Evolutionary conservation across 2,329 filamentous ascomycete genomes (phyloP).

Genomic region (Cladosporium sp.): DNA sequence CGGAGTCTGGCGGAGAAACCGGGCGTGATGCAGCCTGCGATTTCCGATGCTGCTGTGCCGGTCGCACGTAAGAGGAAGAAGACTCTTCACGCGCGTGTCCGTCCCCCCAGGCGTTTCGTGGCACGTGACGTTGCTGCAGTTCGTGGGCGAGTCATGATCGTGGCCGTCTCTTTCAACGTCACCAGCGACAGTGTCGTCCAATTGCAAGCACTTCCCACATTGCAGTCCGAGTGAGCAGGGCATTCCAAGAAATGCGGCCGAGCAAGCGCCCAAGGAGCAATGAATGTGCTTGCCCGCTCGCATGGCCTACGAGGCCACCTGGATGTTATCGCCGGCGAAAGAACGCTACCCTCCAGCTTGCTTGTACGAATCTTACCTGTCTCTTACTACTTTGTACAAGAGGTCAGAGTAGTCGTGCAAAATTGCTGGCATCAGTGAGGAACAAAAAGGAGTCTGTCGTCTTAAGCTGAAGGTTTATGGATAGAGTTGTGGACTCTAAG

Average conservation of each 20-base stretch:
- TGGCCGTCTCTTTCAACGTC: background rate
- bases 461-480: background rate
- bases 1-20: background rate
- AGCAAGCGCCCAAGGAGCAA: background rate
- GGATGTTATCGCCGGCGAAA: background rate
- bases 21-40: background rate
- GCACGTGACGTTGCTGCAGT: background rate
- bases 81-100: background rate
- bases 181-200: background rate
- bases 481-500: background rate
- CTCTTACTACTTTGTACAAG: background rate
- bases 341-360: background rate
- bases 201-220: background rate
- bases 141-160: background rate
- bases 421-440: background rate
- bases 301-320: background rate
- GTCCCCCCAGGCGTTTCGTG: background rate
- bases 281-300: background rate
- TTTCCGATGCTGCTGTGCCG: background rate
- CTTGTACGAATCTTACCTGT: background rate
- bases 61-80: background rate
- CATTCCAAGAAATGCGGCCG: background rate
- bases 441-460: background rate
- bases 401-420: background rate
- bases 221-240: background rate